Base-by-base conservation (phyloP, 768 basidiomycete species). In the Rhizopogon roseolus region DNA sequence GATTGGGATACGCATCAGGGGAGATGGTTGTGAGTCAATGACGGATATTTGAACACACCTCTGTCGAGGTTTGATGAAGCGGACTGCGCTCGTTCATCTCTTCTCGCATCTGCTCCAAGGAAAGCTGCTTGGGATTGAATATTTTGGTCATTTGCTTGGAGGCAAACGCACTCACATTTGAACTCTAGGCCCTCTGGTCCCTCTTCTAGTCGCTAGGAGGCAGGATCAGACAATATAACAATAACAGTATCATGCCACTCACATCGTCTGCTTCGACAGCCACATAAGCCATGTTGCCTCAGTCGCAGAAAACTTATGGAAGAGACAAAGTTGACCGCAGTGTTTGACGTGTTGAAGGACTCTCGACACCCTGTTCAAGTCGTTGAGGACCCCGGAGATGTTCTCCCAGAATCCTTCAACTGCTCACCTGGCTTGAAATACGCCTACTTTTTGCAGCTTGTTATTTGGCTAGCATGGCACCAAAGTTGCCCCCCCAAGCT, bases 251-350 rank as follows among this genome's bases (percentile, higher is more conserved):
- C n/a, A 44, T 9, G 17, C 14, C 7, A 67, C 79, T 63, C 62
- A 86, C 86, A 49, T 88, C 87, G 66, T 88, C 86, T 28, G 80
- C 74, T 56, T 87, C 85, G 54, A 88, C 82, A 51, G 84, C 74
- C 45, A 88, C 82, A 64, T 88, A 88, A 50, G 86, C 83, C 86
- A 88, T 87, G 14, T 11, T 46, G 4, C 13, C 0, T 46, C 46
- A 17, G 34, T 11, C 46, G 32, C 22, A 48, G 8, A 36, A 34
- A 22, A 22, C 22, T 22, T 34, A 36, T 13, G 13, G 29, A 3
- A 22, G 14, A 13, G 6, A 17, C 1, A 29, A 11, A 2, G 29
- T 32, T 10, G 8, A 32, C 8, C 29, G 29, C 10, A 7, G 29
- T 16, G 28, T 29, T 46, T 34, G 19, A 7, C 11, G 6, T 7